Percentiles rank a stretch among this genome's conserved stretches.
These are phyloP conservation scores for Harrya chromipes DNA, from an alignment of 768 basidiomycete genomes.

Conservation along the genomic window DNA sequence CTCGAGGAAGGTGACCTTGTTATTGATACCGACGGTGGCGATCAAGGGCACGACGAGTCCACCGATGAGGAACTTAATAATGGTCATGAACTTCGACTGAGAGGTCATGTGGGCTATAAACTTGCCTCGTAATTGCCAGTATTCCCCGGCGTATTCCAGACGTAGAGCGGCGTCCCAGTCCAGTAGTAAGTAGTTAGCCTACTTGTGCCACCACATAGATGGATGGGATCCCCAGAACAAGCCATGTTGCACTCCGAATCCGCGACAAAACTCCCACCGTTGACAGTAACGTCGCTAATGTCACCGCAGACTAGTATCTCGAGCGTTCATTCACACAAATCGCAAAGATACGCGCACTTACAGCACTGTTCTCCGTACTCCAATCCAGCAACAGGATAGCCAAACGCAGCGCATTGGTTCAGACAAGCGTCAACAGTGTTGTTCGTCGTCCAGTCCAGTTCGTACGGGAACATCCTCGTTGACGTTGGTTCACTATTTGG, in stretches of 20 bases:
- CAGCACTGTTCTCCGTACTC: slow-evolving; percentile 76
- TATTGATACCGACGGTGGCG: slow-evolving; percentile 74
- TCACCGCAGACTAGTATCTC: slow-evolving; percentile 66
- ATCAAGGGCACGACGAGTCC: slow-evolving; percentile 73
- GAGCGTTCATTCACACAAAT: background rate
- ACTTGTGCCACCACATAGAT: slow-evolving; percentile 61
- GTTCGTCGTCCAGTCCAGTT: slow-evolving; percentile 56
- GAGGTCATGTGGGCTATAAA: background rate
- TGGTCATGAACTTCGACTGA: background rate
- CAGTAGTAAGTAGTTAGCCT: slow-evolving; percentile 55
- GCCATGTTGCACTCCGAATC: slow-evolving; percentile 44
- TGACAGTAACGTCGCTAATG: slow-evolving; percentile 43
- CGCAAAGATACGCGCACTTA: slow-evolving; percentile 34
- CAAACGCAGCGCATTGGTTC: slow-evolving; percentile 64
- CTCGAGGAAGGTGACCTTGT: slow-evolving; percentile 79
- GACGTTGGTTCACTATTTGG: slow-evolving; percentile 43
- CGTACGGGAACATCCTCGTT: slow-evolving; percentile 54
- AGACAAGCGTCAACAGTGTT: slow-evolving; percentile 66
- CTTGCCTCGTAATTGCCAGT: slow-evolving; percentile 70
- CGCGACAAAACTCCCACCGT: slow-evolving; percentile 31
- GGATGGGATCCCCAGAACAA: slow-evolving; percentile 71
- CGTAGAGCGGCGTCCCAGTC: slow-evolving; percentile 46
- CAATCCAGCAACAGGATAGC: slow-evolving; percentile 67
- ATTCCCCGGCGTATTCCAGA: slow-evolving; percentile 63
- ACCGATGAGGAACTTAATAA: slow-evolving; percentile 40